Conservation (phyloP, 768 basidiomycete species). For the Boletus vinaceobasis region DNA sequence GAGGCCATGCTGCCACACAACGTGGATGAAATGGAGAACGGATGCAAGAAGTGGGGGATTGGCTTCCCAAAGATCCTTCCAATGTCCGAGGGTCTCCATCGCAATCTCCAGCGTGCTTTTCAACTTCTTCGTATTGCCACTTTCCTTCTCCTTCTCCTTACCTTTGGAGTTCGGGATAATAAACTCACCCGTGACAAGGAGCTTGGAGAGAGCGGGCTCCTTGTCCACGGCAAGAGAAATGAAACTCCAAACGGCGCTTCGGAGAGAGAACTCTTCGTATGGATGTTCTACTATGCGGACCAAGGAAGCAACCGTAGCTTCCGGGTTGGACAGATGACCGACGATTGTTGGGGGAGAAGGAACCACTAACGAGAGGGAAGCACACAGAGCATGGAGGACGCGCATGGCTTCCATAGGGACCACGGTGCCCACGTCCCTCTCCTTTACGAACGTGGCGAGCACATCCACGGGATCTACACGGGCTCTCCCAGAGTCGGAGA, state of each 20-base stretch:
- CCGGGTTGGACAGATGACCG: slow-evolving; percentile 75
- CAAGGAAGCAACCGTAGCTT: slow-evolving; percentile 61
- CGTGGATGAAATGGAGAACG: slow-evolving; percentile 70
- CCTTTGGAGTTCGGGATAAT: slow-evolving; percentile 45
- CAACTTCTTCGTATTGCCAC: slow-evolving; percentile 31
- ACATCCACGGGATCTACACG: slow-evolving; percentile 74
- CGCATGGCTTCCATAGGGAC: slow-evolving; percentile 67
- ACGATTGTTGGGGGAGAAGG: slow-evolving; percentile 70
- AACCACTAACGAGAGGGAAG: slow-evolving; percentile 57
- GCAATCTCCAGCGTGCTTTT: slow-evolving; percentile 68
- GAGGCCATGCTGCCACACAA: slow-evolving; percentile 76
- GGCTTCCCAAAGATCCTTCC: slow-evolving; percentile 73
- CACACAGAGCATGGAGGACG: slow-evolving; percentile 64
- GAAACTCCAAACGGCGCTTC: slow-evolving; percentile 80
- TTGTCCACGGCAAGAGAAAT: slow-evolving; percentile 77
- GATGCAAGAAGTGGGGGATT: slow-evolving; percentile 76
- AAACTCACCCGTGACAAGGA: slow-evolving; percentile 77
- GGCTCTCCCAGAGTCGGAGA: slow-evolving; percentile 43
- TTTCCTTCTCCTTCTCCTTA: slow-evolving; percentile 30
- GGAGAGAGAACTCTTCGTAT: slow-evolving; percentile 69
- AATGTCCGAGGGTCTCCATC: slow-evolving; percentile 58
- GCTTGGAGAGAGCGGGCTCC: slow-evolving; percentile 78
- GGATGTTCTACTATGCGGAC: slow-evolving; percentile 76
- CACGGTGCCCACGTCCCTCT: slow-evolving; percentile 54
- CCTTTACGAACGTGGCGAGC: slow-evolving; percentile 63